Evolutionary conservation across 352 stramenopile species (phyloP), one percentile per base, ranked within the genome.

Genomic region (Pythium brachiatum): DNA sequence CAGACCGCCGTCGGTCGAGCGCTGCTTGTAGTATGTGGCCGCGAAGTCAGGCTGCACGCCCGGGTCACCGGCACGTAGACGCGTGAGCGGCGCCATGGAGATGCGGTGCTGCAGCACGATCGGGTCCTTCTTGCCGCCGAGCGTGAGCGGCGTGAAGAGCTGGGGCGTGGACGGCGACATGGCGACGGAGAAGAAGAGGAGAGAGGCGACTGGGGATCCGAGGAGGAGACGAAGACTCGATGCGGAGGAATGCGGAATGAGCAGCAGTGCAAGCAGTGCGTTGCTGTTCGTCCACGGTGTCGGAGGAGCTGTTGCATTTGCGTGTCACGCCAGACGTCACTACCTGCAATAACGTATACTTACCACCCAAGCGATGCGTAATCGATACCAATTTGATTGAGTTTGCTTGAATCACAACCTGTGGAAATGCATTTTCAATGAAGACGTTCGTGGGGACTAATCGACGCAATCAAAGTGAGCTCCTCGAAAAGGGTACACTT

Each of bases 1-100:
- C 21, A 83, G 54, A 12, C 67, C 75, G 23, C 66, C 75, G 8
- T 56, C 31, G 2, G 70, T 72, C 18, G 53, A 43, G 50, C 73
- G 64, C 50, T 81, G 70, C 26, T 51, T 53, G 59, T 83, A 83
- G 67, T 82, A 81, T 20, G 32, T 51, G 60, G 61, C 51, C 63
- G 61, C 25, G 46, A 57, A 31, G 48, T 57, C 32, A 46, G 65
- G 29, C 71, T 57, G 36, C 53, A 59, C 21, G 63, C 59, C 54
- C 8, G 20, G 11, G 15, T 47, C 56, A 46, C 48, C 68, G 39
- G 48, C 36, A 41, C 41, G 68, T 12, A 56, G 32, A 8, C 39
- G 68, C 32, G 75, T 83, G 18, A 81, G 52, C 16, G 75, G 75
- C 20, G 69, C 73, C 44, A 82, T 60, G 23, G 74, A 57, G 39